Evolutionary conservation across 805 yeast genomes (phyloP).

Genomic region (Kuraishia floccosa): DNA sequence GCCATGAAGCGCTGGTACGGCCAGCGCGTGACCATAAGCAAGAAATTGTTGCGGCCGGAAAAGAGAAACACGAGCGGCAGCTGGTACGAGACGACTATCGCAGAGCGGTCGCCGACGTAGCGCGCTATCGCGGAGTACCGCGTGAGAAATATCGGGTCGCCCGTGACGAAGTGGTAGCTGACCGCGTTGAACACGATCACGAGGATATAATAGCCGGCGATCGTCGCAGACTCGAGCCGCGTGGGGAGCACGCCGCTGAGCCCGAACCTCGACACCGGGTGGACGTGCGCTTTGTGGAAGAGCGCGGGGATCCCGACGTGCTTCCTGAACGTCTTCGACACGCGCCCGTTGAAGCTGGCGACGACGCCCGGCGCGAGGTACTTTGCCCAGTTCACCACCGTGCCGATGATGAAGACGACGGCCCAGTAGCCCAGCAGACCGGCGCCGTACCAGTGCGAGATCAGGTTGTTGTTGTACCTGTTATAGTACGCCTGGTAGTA

Average conservation of each 20-base stretch:
- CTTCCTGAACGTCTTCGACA: slow-evolving; percentile 14
- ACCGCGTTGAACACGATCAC: slow-evolving; percentile 8
- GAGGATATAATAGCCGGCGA: slow-evolving; percentile 24
- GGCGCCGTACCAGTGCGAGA: slow-evolving; percentile 33
- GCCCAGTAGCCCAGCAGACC: slow-evolving; percentile 40
- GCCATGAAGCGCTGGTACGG: slow-evolving; percentile 39
- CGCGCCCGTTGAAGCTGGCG: slow-evolving; percentile 16
- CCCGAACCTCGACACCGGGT: slow-evolving; percentile 18
- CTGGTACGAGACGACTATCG: slow-evolving; percentile 32
- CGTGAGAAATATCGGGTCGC: slow-evolving; percentile 11
- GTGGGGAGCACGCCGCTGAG: slow-evolving; percentile 32
- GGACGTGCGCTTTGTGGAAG: slow-evolving; percentile 5
- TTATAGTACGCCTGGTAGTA: slow-evolving; percentile 12
- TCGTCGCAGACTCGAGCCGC: slow-evolving; percentile 34
- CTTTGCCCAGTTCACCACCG: slow-evolving; percentile 27
- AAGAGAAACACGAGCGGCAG: slow-evolving; percentile 43
- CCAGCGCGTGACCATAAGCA: slow-evolving; percentile 53
- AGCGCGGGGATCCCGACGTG: slow-evolving; percentile 5
- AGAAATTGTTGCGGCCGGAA: slow-evolving; percentile 52
- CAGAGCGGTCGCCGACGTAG: slow-evolving; percentile 40
- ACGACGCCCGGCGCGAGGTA: slow-evolving; percentile 25
- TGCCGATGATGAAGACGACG: slow-evolving; percentile 26
- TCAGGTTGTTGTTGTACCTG: slow-evolving; percentile 23
- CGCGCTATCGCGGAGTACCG: slow-evolving; percentile 13
- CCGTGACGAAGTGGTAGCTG: slow-evolving; percentile 10